Conservation (phyloP, 805 yeast species). For the Lipomyces yamadae region DNA sequence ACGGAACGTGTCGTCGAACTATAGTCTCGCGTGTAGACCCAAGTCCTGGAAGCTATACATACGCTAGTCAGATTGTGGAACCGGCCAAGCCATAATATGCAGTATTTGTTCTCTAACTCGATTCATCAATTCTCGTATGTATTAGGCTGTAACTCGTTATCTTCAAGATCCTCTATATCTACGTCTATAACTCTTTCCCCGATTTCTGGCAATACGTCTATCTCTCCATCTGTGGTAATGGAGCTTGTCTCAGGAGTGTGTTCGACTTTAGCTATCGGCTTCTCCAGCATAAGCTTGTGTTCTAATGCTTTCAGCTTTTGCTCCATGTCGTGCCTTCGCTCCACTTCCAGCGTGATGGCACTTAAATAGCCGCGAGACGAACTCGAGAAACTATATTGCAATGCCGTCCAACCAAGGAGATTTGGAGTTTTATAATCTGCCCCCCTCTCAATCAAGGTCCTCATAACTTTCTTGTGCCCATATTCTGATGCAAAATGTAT, state of each 20-base stretch:
- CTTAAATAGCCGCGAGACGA: conserved; percentile 14
- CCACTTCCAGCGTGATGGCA: conserved; percentile 24
- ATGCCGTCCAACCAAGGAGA: conserved; percentile 66
- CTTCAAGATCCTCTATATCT: background rate
- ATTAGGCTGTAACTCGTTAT: background rate
- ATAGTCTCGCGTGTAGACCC: background rate
- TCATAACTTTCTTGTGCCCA: conserved; percentile 64
- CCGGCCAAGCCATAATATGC: background rate
- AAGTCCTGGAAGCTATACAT: background rate
- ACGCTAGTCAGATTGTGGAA: background rate
- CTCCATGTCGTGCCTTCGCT: conserved; percentile 13
- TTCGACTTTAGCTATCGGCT: background rate
- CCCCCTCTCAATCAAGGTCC: conserved; percentile 56
- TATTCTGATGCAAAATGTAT: conserved; percentile 79
- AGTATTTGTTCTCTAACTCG: background rate
- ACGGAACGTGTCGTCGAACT: background rate
- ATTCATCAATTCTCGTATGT: background rate
- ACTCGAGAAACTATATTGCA: conserved; percentile 59
- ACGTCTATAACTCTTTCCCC: background rate
- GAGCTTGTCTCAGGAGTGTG: background rate
- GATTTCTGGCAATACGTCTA: background rate
- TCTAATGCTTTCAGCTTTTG: conserved; percentile 11
- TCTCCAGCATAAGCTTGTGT: conserved; percentile 14
- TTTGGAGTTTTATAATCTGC: conserved; percentile 58
- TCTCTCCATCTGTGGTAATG: background rate